A percentile compares a stretch with the other conserved stretches of the same genome.
phyloP scores from a whole-genome alignment of 805 yeast genomes.

The Ogataea nitratoaversa region DNA sequence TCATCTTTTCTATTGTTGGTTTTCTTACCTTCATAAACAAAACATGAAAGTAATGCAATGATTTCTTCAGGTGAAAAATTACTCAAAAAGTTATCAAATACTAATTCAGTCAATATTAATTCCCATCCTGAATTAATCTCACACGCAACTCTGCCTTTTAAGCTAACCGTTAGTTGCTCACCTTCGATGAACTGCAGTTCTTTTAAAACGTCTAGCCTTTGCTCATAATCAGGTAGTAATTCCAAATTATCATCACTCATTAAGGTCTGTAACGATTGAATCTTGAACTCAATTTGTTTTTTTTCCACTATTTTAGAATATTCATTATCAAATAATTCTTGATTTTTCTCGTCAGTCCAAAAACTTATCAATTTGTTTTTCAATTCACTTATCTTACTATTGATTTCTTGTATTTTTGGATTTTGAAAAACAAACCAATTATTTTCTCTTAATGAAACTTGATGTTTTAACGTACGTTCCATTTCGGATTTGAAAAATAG shows the following conservation, averaged over 20 bases:
- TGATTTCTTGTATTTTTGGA: conserved; percentile 33
- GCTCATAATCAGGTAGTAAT: conserved; percentile 89
- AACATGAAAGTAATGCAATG: conserved; percentile 88
- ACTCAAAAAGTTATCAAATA: conserved; percentile 86
- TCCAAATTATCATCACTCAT: conserved; percentile 87
- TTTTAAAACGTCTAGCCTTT: conserved; percentile 72
- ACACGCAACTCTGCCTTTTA: conserved; percentile 92
- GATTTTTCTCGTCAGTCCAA: conserved; percentile 25
- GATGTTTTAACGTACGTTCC: conserved; percentile 32
- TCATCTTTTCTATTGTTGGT: conserved; percentile 46
- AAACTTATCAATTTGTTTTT: conserved; percentile 21
- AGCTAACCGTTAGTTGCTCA: conserved; percentile 60
- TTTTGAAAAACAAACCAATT: conserved; percentile 35
- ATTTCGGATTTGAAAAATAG: conserved; percentile 35
- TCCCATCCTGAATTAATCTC: conserved; percentile 93
- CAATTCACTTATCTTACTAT: conserved; percentile 32
- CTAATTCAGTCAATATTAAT: conserved; percentile 79
- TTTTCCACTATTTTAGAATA: conserved; percentile 38
- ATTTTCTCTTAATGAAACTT: conserved; percentile 40
- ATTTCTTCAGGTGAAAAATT: conserved; percentile 95
- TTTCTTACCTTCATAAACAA: conserved; percentile 84
- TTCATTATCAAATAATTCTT: conserved; percentile 11
- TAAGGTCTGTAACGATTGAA: conserved; percentile 52
- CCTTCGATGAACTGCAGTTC: conserved; percentile 78
- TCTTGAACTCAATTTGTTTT: conserved; percentile 42